These are phyloP conservation scores for Przewalskia tangutica DNA, from an alignment of 257 asterid genomes.

Conservation along the genomic window DNA sequence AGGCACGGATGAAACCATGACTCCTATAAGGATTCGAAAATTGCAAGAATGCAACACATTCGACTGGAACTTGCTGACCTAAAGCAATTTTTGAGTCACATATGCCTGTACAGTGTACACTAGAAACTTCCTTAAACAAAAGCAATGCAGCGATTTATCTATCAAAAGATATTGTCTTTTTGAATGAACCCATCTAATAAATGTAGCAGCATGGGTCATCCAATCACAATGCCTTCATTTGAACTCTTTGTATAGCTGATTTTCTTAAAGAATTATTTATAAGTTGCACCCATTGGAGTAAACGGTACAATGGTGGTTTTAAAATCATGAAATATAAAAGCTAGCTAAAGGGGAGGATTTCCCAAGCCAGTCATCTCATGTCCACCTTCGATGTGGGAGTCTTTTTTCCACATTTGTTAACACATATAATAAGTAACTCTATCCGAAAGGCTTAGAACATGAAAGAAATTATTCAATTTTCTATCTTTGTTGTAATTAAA, in stretches of 20 bases:
- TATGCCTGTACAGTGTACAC: neutral
- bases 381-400: constrained; percentile 5
- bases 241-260: neutral
- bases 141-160: neutral
- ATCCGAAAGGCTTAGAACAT: no score
- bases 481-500: no score
- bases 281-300: neutral
- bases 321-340: neutral
- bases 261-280: no score
- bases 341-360: constrained; percentile 50
- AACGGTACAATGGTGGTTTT: neutral
- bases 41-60: neutral
- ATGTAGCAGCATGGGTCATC: neutral
- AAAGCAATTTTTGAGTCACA: neutral
- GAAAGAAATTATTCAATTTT: no score
- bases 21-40: neutral
- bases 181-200: neutral
- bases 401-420: no score
- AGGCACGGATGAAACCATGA: neutral
- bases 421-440: no score
- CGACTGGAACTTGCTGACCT: neutral
- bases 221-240: neutral
- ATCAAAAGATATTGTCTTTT: neutral
- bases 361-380: neutral
- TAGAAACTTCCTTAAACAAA: neutral